phyloP scores from a whole-genome alignment of 208 protist genomes.

The Paratrypanosoma confusum region DNA sequence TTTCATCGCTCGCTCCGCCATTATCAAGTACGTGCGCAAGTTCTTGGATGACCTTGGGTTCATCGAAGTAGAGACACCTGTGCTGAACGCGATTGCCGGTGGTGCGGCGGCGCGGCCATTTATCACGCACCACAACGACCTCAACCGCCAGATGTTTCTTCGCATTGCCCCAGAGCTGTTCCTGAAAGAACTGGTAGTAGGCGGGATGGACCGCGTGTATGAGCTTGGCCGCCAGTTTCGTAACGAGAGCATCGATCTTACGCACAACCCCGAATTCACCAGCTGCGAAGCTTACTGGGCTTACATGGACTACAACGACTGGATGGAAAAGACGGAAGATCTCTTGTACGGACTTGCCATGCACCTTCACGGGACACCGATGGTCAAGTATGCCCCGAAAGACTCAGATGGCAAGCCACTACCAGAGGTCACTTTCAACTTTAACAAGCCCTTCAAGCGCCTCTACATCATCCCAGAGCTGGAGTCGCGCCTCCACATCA shows the following conservation, averaged over 20 bases:
- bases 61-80: constrained; percentile 98
- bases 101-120: constrained; percentile 99
- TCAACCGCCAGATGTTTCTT: constrained; percentile 97
- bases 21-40: constrained; percentile 97
- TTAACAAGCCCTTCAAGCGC: constrained; percentile 97
- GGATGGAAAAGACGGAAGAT: constrained; percentile 98
- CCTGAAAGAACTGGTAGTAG: constrained; percentile 99
- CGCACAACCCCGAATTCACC: constrained; percentile 99
- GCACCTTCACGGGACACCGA: constrained; percentile 87
- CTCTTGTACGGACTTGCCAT: constrained; percentile 92
- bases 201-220: constrained; percentile 99
- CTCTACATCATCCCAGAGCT: constrained; percentile 94
- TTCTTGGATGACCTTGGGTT: constrained; percentile 96
- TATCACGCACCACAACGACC: constrained; percentile 99
- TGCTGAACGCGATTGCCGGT: constrained; percentile 98
- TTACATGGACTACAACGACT: constrained; percentile 99
- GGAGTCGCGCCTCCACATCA: constrained; percentile 85
- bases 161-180: constrained; percentile 99
- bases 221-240: constrained; percentile 99
- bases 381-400: constrained; percentile 92
- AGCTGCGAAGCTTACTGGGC: constrained; percentile 99
- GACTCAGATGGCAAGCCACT: constrained; percentile 71
- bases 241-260: constrained; percentile 97
- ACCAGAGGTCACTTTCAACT: constrained; percentile 93
- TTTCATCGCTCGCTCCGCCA: constrained; percentile 89